phyloP scores from a whole-genome alignment of 352 stramenopile species.

The Phytopythium kandeliae region DNA sequence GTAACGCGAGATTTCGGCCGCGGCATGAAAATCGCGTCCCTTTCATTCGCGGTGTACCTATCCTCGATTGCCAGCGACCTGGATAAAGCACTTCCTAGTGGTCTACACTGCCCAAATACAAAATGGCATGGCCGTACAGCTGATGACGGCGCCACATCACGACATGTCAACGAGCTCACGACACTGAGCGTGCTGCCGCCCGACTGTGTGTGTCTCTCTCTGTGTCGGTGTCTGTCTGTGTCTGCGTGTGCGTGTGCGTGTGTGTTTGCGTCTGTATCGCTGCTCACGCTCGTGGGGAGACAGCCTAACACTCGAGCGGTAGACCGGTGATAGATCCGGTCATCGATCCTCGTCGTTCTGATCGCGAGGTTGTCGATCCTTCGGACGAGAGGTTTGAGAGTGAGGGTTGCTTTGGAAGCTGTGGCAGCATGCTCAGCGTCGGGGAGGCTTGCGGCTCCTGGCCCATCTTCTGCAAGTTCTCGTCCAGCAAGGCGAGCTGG shows the following conservation, averaged over 20 bases:
- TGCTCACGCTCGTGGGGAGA: not conserved
- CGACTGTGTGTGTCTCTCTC: too few species aligned
- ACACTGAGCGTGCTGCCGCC: not conserved
- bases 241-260: too few species aligned
- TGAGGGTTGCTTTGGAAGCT: conserved; percentile 47
- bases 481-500: conserved; percentile 59
- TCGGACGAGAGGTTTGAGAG: conserved; percentile 21
- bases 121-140: conserved; percentile 6
- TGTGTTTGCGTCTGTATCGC: too few species aligned
- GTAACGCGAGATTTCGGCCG: not conserved
- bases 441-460: conserved; percentile 66
- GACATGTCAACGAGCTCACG: not conserved
- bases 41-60: not conserved
- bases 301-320: conserved; percentile 3
- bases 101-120: conserved; percentile 11
- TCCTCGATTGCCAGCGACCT: not conserved
- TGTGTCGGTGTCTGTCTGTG: too few species aligned
- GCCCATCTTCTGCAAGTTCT: conserved; percentile 41
- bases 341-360: conserved; percentile 46
- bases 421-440: conserved; percentile 71
- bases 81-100: conserved; percentile 7
- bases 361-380: conserved; percentile 18
- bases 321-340: conserved; percentile 10
- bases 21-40: not conserved
- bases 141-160: conserved; percentile 1